Evolutionary conservation across 257 asterid species (phyloP).

Genomic region (Solanum sparsipilum): DNA sequence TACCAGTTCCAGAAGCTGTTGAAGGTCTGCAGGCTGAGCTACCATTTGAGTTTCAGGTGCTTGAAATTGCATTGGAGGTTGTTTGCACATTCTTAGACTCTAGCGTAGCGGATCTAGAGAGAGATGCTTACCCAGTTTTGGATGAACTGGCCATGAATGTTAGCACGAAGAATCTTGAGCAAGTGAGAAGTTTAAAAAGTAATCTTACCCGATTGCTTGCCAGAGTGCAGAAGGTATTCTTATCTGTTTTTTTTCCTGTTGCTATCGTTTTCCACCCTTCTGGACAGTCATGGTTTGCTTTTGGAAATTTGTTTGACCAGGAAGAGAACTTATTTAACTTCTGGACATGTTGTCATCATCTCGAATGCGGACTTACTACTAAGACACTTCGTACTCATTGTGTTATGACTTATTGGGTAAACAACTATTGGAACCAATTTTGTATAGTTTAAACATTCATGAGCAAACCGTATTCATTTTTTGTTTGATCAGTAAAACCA

Average conservation of each 20-base stretch:
- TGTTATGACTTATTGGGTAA: neutral
- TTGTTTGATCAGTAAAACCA: neutral
- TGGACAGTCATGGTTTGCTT: neutral
- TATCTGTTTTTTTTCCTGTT: neutral
- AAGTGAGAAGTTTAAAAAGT: constrained; percentile 83
- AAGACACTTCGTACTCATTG: neutral
- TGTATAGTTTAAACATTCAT: neutral
- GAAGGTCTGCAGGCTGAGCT: constrained; percentile 84
- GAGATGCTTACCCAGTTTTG: constrained; percentile 87
- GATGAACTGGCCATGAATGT: constrained; percentile 92
- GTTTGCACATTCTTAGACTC: constrained; percentile 77
- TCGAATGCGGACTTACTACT: neutral
- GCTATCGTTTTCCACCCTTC: neutral
- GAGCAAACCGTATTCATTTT: neutral
- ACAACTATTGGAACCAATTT: neutral
- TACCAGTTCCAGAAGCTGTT: constrained; percentile 54
- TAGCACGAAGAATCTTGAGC: constrained; percentile 93
- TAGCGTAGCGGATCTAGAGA: constrained; percentile 80
- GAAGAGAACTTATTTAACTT: neutral
- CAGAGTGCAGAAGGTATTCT: constrained; percentile 79
- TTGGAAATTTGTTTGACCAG: neutral
- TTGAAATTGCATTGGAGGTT: constrained; percentile 91
- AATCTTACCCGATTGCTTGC: constrained; percentile 94
- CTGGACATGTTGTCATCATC: neutral
- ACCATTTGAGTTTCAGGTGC: constrained; percentile 97